Evolutionary conservation across 495 filamentous ascomycete species (phyloP).

Genomic region (Talaromyces adpressus): DNA sequence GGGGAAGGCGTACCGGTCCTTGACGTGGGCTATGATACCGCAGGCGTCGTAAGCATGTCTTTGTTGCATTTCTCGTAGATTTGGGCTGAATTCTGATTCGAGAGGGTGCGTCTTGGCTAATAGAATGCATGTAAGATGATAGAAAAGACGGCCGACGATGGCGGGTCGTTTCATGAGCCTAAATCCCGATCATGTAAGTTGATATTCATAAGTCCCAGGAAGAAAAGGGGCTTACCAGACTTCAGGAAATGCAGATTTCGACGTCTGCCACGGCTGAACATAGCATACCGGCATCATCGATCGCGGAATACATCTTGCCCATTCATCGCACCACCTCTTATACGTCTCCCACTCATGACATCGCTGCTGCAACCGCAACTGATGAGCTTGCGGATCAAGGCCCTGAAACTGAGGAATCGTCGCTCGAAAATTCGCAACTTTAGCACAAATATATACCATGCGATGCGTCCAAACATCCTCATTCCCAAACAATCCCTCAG

Average conservation of each 20-base stretch:
- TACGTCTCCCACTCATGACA: constrained; percentile 73
- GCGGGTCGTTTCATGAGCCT: constrained; percentile 80
- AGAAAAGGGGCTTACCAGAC: constrained; percentile 56
- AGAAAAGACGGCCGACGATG: constrained; percentile 80
- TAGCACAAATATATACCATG: constrained; percentile 85
- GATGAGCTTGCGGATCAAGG: constrained; percentile 50
- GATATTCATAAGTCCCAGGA: too few species aligned
- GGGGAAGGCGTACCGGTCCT: constrained; percentile 51
- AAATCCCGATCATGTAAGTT: not conserved
- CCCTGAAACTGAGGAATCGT: constrained; percentile 55
- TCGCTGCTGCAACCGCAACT: constrained; percentile 54
- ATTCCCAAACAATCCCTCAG: constrained; percentile 31
- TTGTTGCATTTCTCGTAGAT: constrained; percentile 62
- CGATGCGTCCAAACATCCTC: constrained; percentile 90
- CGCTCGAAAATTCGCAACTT: constrained; percentile 76
- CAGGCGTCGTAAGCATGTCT: constrained; percentile 75
- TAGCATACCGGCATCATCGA: constrained; percentile 85
- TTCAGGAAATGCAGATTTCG: constrained; percentile 75
- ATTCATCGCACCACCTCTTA: constrained; percentile 68
- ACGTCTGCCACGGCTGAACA: constrained; percentile 58
- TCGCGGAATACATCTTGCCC: constrained; percentile 68
- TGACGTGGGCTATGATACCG: constrained; percentile 78
- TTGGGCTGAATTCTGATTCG: constrained; percentile 40
- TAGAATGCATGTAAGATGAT: constrained; percentile 76
- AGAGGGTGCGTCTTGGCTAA: constrained; percentile 76